phyloP scores from a whole-genome alignment of 2,329 filamentous ascomycete genomes.

The Pseudocercospora fuligena region DNA sequence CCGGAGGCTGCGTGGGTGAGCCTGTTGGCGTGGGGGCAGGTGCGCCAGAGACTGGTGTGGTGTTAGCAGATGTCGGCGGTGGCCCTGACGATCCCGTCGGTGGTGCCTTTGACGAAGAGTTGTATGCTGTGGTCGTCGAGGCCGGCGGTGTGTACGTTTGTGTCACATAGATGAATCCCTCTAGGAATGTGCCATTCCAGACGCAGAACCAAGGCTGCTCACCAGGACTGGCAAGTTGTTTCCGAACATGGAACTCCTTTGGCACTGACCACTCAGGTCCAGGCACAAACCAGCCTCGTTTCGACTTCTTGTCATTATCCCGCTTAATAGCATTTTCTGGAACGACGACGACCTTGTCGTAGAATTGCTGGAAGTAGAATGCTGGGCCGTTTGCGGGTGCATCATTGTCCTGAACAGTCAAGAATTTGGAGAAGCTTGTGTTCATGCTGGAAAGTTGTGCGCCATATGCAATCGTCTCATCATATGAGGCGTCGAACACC shows the following conservation, averaged over 20 bases:
- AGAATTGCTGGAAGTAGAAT: constrained; percentile 65
- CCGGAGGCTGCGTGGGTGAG: not conserved
- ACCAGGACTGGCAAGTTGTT: constrained; percentile 54
- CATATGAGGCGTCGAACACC: constrained; percentile 37
- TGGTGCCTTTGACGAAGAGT: constrained; percentile 17
- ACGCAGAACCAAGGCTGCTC: constrained; percentile 72
- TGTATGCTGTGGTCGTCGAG: constrained; percentile 19
- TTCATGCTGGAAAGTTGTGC: constrained; percentile 59
- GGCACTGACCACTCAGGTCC: constrained; percentile 9
- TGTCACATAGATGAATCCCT: constrained; percentile 69
- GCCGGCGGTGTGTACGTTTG: constrained; percentile 49
- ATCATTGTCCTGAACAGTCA: constrained; percentile 62
- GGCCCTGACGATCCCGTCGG: constrained; percentile 18
- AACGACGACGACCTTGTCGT: constrained; percentile 68
- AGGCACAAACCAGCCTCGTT: constrained; percentile 21
- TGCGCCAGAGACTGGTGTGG: constrained; percentile 22
- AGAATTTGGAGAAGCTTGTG: constrained; percentile 49
- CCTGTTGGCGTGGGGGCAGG: constrained; percentile 8
- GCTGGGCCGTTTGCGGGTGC: constrained; percentile 63
- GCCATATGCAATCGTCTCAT: constrained; percentile 59
- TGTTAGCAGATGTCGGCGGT: constrained; percentile 13
- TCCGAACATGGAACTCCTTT: constrained; percentile 39
- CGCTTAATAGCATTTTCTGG: constrained; percentile 40
- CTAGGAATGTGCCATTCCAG: constrained; percentile 70
- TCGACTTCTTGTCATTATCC: constrained; percentile 25